Conservation (phyloP, 192 early-diverging fungal genomes). For the Linnemannia exigua region DNA sequence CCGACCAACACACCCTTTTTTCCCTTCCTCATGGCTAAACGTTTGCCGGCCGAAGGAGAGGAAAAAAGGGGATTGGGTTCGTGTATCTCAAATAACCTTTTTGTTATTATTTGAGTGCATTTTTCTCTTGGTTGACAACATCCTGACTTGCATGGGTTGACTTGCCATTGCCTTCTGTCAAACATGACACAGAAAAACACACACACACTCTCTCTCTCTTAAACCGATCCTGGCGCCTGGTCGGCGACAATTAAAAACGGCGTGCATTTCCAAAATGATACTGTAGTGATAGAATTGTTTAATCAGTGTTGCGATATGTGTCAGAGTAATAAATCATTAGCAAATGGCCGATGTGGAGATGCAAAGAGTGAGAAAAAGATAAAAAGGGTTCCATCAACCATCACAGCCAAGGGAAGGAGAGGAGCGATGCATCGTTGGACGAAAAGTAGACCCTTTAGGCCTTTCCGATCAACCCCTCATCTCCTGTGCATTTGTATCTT, state of each 20-base stretch:
- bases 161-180: not conserved
- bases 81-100: slow-evolving; percentile 15
- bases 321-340: too few species aligned
- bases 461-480: not conserved
- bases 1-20: not conserved
- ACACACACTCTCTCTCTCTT: not conserved
- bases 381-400: too few species aligned
- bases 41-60: not conserved
- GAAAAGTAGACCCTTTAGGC: not conserved
- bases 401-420: too few species aligned
- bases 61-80: not conserved
- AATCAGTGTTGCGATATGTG: too few species aligned
- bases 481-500: not conserved
- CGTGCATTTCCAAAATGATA: too few species aligned
- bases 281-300: too few species aligned
- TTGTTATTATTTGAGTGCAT: not conserved
- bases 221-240: not conserved
- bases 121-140: not conserved
- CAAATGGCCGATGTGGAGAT: too few species aligned
- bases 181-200: not conserved
- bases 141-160: not conserved
- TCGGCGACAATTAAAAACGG: not conserved
- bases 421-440: too few species aligned
- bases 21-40: not conserved
- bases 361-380: too few species aligned